Evolutionary conservation across 805 yeast genomes (phyloP).

Genomic region (Limtongozyma cylindracea): DNA sequence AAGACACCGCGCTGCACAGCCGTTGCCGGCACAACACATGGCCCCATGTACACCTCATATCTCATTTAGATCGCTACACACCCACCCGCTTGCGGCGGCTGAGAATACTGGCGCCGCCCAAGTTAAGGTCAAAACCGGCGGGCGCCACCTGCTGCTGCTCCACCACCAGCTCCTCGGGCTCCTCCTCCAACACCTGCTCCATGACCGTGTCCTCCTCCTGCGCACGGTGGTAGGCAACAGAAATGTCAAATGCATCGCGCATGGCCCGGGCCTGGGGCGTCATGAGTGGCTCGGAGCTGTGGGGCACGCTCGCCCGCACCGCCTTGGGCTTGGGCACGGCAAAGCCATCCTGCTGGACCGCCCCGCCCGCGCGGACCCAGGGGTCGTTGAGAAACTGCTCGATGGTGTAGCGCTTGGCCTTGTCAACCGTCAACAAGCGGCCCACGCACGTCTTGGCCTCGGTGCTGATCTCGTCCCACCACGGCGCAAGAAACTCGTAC

Average conservation of each 20-base stretch:
- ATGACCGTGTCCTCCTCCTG: conserved; percentile 25
- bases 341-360: too few relatives aligned
- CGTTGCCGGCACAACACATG: too few relatives aligned
- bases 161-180: conserved; percentile 10
- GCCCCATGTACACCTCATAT: too few relatives aligned
- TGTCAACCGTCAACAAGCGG: conserved; percentile 44
- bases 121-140: conserved; percentile 13
- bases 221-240: conserved; percentile 66
- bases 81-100: conserved; percentile 11
- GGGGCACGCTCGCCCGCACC: too few relatives aligned
- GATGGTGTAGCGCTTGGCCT: conserved; percentile 38
- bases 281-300: conserved; percentile 9
- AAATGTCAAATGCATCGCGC: conserved; percentile 69
- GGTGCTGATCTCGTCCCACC: conserved; percentile 69
- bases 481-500: conserved; percentile 49
- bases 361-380: conserved; percentile 15
- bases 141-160: background rate
- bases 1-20: too few relatives aligned
- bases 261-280: conserved; percentile 62
- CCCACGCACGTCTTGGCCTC: conserved; percentile 50
- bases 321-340: too few relatives aligned
- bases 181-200: conserved; percentile 10
- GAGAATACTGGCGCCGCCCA: conserved; percentile 26
- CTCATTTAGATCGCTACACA: too few relatives aligned
- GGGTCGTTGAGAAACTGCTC: conserved; percentile 47